Conservation (phyloP, 2,329 filamentous ascomycete genomes). For the Arthrinium phaeospermum region DNA sequence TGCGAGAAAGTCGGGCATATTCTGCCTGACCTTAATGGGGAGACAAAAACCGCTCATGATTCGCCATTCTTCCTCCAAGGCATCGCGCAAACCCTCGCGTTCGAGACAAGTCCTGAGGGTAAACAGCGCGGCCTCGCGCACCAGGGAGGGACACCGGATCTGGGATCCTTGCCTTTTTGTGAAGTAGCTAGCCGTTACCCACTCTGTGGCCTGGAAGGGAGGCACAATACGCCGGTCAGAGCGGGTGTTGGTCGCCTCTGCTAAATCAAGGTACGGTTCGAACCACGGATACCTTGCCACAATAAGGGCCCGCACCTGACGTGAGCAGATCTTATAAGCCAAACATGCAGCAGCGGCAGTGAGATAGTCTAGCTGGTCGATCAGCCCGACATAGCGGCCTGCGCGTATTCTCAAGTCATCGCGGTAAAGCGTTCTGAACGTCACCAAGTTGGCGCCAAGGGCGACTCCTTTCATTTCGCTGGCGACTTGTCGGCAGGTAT, state of each 20-base stretch:
- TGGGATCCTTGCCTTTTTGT: not conserved
- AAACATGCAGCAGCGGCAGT: not conserved
- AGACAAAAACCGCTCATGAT: not conserved
- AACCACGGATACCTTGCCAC: not conserved
- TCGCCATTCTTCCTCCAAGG: not conserved
- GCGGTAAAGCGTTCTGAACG: not conserved
- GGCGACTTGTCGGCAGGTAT: constrained; percentile 1
- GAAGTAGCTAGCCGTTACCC: not conserved
- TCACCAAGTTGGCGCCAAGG: constrained; percentile 4
- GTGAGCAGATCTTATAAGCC: not conserved
- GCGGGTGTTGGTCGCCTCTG: not conserved
- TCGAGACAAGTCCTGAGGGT: not conserved
- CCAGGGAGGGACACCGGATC: not conserved
- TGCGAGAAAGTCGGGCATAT: not conserved
- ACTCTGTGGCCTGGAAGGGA: not conserved
- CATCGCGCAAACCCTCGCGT: not conserved
- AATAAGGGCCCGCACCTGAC: not conserved
- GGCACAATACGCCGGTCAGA: not conserved
- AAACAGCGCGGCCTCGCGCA: not conserved
- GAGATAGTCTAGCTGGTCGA: not conserved
- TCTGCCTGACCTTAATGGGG: not conserved
- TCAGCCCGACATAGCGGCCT: not conserved
- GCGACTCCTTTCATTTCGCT: not conserved
- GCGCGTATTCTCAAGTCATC: not conserved
- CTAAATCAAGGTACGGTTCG: not conserved